Evolutionary conservation across 352 stramenopile species (phyloP).

Genomic region (Phytophthora idaei): DNA sequence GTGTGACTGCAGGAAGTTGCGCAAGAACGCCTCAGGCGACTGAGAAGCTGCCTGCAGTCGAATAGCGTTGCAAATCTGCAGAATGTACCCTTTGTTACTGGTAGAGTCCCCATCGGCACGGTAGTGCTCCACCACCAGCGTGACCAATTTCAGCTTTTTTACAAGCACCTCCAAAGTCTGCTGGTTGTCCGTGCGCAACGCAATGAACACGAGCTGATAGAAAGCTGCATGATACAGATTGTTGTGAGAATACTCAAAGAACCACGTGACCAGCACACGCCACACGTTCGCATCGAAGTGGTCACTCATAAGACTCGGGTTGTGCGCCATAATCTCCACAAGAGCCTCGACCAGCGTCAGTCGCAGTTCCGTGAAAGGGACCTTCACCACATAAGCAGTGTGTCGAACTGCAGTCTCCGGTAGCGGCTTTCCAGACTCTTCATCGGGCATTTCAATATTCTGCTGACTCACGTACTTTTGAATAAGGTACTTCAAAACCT

Average conservation of each 20-base stretch:
- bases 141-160: conserved; percentile 90
- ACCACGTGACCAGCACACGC: conserved; percentile 88
- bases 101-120: conserved; percentile 56
- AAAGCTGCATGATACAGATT: conserved; percentile 92
- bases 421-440: conserved; percentile 59
- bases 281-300: conserved; percentile 87
- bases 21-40: conserved; percentile 86
- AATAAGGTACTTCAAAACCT: conserved; percentile 72
- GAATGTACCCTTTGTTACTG: conserved; percentile 88
- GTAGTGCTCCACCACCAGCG: conserved; percentile 85
- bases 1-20: conserved; percentile 90
- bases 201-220: conserved; percentile 90
- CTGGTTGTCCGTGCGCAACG: conserved; percentile 85
- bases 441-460: conserved; percentile 74
- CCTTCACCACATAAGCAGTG: conserved; percentile 88
- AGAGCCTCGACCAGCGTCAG: conserved; percentile 85
- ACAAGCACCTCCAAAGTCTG: conserved; percentile 80
- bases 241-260: conserved; percentile 93
- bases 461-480: conserved; percentile 84
- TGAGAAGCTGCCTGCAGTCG: conserved; percentile 89
- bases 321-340: conserved; percentile 86
- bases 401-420: conserved; percentile 74
- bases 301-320: conserved; percentile 68
- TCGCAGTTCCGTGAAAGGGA: conserved; percentile 90
- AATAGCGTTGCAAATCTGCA: conserved; percentile 91